Conservation (phyloP, 805 yeast genomes). For the Teunomyces panamensis region DNA sequence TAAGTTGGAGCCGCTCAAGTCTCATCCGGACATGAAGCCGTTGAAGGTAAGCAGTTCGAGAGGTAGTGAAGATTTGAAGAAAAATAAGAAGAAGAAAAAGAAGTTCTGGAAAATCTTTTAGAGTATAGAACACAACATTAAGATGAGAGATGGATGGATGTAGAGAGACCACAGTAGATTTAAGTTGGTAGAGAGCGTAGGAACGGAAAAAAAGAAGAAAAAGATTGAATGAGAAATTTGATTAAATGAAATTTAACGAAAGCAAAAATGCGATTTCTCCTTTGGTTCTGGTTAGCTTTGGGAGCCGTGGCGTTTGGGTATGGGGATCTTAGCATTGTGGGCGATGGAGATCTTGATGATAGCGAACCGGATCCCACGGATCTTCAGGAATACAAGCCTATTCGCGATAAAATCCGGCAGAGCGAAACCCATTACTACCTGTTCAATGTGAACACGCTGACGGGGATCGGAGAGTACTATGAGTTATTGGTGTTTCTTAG, state of each 20-base stretch:
- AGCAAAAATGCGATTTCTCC: background rate
- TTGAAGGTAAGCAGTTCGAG: background rate
- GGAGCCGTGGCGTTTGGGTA: background rate
- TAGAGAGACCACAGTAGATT: background rate
- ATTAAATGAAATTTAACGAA: background rate
- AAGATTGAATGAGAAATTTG: too few species aligned
- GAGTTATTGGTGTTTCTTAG: constrained; percentile 48
- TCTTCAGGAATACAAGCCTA: constrained; percentile 37
- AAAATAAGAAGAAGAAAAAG: constrained; percentile 19
- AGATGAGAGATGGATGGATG: constrained; percentile 3
- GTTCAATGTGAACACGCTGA: constrained; percentile 42
- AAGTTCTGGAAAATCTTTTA: constrained; percentile 36
- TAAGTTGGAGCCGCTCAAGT: constrained; percentile 32
- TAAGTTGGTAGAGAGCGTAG: background rate
- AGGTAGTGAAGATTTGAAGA: background rate
- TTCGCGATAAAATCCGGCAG: constrained; percentile 31
- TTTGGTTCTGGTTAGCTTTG: background rate
- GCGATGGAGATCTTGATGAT: background rate
- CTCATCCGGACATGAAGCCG: constrained; percentile 35
- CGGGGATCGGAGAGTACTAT: constrained; percentile 45
- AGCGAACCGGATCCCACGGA: constrained; percentile 18
- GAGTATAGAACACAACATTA: background rate
- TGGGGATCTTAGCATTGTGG: background rate
- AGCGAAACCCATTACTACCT: constrained; percentile 41
- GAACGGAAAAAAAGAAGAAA: background rate